phyloP scores from a whole-genome alignment of 2,329 filamentous ascomycete genomes.

The Aspergillus costaricaensis region DNA sequence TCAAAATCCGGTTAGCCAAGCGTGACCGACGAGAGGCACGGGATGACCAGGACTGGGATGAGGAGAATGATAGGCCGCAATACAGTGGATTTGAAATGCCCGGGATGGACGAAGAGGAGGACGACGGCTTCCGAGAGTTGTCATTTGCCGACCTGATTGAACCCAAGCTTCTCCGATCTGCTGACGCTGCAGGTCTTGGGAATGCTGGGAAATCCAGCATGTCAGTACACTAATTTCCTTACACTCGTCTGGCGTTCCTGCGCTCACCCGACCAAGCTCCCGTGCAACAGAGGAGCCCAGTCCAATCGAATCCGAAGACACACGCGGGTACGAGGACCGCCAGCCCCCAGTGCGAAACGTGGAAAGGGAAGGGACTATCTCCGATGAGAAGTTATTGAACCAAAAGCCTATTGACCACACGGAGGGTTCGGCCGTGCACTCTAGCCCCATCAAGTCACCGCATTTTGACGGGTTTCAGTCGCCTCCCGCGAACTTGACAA shows the following conservation, averaged over 20 bases:
- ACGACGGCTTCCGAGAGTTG: slow-evolving; percentile 64
- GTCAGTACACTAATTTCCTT: slow-evolving; percentile 41
- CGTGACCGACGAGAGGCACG: slow-evolving; percentile 61
- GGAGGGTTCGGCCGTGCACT: not conserved
- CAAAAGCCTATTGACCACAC: not conserved
- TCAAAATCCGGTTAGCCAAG: slow-evolving; percentile 68
- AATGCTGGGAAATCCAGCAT: slow-evolving; percentile 37
- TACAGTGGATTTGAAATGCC: slow-evolving; percentile 80
- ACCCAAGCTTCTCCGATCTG: slow-evolving; percentile 62
- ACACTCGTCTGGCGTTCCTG: slow-evolving; percentile 22
- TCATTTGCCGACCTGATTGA: slow-evolving; percentile 66
- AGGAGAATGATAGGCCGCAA: slow-evolving; percentile 67
- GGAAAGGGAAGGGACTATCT: not conserved
- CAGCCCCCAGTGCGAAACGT: slow-evolving; percentile 1
- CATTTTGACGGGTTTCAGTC: slow-evolving; percentile 24
- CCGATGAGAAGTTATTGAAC: not conserved
- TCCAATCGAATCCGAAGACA: slow-evolving; percentile 2
- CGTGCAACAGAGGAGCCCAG: slow-evolving; percentile 27
- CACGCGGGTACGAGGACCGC: slow-evolving; percentile 1
- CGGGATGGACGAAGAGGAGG: slow-evolving; percentile 58
- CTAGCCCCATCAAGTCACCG: slow-evolving; percentile 23
- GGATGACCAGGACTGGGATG: slow-evolving; percentile 53
- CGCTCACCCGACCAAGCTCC: slow-evolving; percentile 36
- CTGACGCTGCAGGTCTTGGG: slow-evolving; percentile 29
- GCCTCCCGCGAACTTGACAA: not conserved